Conservation (phyloP, 2,329 filamentous ascomycete genomes). For the Salinomyces thailandicus region DNA sequence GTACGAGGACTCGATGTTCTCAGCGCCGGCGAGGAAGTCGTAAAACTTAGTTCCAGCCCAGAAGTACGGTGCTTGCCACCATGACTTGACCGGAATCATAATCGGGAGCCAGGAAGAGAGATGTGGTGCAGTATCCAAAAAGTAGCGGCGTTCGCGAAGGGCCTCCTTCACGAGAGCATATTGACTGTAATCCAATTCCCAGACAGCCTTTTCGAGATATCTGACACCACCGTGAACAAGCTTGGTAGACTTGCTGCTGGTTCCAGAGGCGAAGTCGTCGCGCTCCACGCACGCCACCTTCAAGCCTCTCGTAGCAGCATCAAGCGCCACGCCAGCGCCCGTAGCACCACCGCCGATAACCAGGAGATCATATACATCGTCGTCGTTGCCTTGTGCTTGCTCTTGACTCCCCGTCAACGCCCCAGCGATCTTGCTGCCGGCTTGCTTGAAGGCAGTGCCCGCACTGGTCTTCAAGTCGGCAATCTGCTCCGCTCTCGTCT, state of each 20-base stretch:
- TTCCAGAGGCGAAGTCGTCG: slow-evolving; percentile 73
- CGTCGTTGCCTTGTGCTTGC: slow-evolving; percentile 17
- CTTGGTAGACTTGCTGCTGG: slow-evolving; percentile 80
- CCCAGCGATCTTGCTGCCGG: slow-evolving; percentile 34
- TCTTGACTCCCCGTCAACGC: slow-evolving; percentile 24
- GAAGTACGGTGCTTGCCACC: slow-evolving; percentile 76
- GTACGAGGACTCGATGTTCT: slow-evolving; percentile 82
- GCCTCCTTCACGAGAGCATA: slow-evolving; percentile 70
- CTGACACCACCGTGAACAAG: slow-evolving; percentile 76
- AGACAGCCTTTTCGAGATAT: slow-evolving; percentile 78
- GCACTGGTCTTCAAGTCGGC: slow-evolving; percentile 46
- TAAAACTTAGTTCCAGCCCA: slow-evolving; percentile 73
- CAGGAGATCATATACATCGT: slow-evolving; percentile 61
- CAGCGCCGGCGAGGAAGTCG: slow-evolving; percentile 72
- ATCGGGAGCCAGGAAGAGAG: slow-evolving; percentile 72
- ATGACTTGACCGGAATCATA: slow-evolving; percentile 70
- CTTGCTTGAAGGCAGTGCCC: slow-evolving; percentile 33
- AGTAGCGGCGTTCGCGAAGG: slow-evolving; percentile 71
- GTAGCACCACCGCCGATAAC: slow-evolving; percentile 73
- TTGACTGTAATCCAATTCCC: slow-evolving; percentile 75
- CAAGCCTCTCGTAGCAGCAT: slow-evolving; percentile 67
- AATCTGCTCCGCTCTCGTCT: slow-evolving; percentile 54
- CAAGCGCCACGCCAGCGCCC: slow-evolving; percentile 68
- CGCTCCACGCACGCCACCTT: slow-evolving; percentile 73
- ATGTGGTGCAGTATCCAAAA: slow-evolving; percentile 73